phyloP scores from a whole-genome alignment of 345 rosid species.

The Eucalyptus pumila region DNA sequence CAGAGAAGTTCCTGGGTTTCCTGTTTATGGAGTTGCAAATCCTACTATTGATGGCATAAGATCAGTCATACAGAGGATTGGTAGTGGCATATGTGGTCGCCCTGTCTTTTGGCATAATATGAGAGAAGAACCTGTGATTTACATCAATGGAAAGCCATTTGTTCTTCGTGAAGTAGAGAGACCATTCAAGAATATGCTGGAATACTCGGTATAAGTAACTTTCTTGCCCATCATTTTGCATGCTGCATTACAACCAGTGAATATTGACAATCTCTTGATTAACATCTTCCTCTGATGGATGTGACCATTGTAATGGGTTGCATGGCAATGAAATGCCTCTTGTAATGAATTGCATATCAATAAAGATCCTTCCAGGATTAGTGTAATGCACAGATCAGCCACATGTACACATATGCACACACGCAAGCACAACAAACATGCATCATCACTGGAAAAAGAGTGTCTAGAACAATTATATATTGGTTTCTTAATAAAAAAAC shows the following conservation, averaged over 20 bases:
- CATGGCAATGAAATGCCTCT: background rate
- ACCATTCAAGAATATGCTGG: conserved; percentile 93
- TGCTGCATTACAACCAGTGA: background rate
- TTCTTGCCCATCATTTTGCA: background rate
- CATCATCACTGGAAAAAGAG: background rate
- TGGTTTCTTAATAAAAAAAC: background rate
- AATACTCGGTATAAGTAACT: conserved; percentile 57
- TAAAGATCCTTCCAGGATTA: background rate
- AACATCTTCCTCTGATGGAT: background rate
- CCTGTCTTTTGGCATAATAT: conserved; percentile 95
- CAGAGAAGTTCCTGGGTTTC: conserved; percentile 94
- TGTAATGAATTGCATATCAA: background rate
- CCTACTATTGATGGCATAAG: conserved; percentile 90
- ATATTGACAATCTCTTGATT: background rate
- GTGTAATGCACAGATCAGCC: background rate
- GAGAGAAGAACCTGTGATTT: conserved; percentile 99
- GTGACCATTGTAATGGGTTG: background rate
- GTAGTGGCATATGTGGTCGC: conserved; percentile 64
- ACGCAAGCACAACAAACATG: background rate
- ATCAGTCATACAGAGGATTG: conserved; percentile 78
- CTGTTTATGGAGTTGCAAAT: conserved; percentile 99
- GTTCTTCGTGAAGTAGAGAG: conserved; percentile 98
- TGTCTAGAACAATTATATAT: background rate
- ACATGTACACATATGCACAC: background rate
- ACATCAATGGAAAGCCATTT: conserved; percentile 92